Base-by-base conservation (phyloP, 176 grass and related monocot genomes). In the Elymus sibiricus region DNA sequence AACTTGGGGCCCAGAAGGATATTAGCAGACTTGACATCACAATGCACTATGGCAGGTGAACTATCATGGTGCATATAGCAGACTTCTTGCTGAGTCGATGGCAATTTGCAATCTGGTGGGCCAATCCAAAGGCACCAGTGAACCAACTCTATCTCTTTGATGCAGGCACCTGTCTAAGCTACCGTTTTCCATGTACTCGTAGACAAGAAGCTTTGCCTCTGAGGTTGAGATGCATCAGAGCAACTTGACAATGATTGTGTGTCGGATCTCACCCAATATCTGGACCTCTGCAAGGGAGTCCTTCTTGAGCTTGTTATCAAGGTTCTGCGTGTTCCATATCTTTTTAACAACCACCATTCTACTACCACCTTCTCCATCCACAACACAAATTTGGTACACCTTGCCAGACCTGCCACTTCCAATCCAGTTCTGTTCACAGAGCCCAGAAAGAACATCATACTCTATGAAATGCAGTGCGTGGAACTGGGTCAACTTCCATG, bases 11-110 rank as follows among this genome's bases (percentile, higher is more conserved):
- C 83, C 0, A 97, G 35, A 64, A 97, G 81, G 85, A 97, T 92
- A 67, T 97, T 94, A 37, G 87, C 87, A n/a, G 82, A 97, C 87
- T 97, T 97, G 63, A 97, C 79, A 73, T 97, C 94, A 39, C 92
- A 83, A n/a, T 97, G 94, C 70, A 93, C 84, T 86, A 94, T 90
- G 0, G 92, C 37, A 2, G 73, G 75, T 6, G 83, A 79, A 24
- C 83, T 92, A 75, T 83, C 56, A 34, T 94, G 87, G 65, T 97
- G 94, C 94, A 97, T 94, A 77, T 97, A 94, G 59, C 89, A 90
- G 76, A 5, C 92, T 92, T 81, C 69, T 85, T 14, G 90, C 94
- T 1, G 86, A 67, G 66, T 89, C 88, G 0, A 94, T 87, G 31
- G 92, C 94, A 43, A 97, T 92, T 9, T 70, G 68, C 62, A 92